A percentile compares a stretch with the other conserved stretches of the same genome.
phyloP scores from a whole-genome alignment of 2,329 filamentous ascomycete species.

The Penicillium paneum region DNA sequence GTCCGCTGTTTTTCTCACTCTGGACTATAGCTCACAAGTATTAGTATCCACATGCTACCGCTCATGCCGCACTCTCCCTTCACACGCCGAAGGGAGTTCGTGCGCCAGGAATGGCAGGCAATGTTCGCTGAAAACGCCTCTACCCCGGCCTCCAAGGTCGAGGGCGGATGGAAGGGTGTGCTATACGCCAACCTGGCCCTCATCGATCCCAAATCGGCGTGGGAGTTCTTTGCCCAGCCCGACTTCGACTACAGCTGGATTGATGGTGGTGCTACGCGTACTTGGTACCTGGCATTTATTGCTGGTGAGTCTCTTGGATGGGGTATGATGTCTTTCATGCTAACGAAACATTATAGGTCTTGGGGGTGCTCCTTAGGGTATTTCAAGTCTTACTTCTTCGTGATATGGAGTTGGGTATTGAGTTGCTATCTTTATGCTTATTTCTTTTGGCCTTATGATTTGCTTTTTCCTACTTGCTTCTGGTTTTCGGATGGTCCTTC shows the following conservation, averaged over 20 bases:
- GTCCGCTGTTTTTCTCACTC: not conserved
- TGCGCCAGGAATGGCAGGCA: slow-evolving; percentile 75
- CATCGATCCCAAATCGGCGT: slow-evolving; percentile 67
- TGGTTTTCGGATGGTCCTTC: not conserved
- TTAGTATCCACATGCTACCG: slow-evolving; percentile 80
- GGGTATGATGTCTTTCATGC: not conserved
- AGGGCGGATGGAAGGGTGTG: slow-evolving; percentile 81
- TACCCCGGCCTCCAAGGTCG: slow-evolving; percentile 53
- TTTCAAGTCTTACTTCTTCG: not conserved
- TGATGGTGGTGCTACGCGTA: slow-evolving; percentile 75
- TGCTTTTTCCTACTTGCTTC: not conserved
- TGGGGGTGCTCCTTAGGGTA: slow-evolving; percentile 6
- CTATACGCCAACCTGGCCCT: slow-evolving; percentile 79
- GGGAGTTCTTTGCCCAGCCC: slow-evolving; percentile 67
- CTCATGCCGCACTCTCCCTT: slow-evolving; percentile 66
- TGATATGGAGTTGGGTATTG: not conserved
- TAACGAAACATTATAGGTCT: slow-evolving; percentile 1
- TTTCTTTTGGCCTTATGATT: not conserved
- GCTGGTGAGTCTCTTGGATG: slow-evolving; percentile 54
- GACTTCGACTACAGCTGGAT: slow-evolving; percentile 64
- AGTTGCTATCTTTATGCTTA: not conserved
- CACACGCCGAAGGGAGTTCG: slow-evolving; percentile 66
- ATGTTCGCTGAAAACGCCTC: slow-evolving; percentile 70
- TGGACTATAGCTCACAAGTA: slow-evolving; percentile 21
- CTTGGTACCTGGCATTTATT: slow-evolving; percentile 79